Base-by-base conservation (phyloP, 2,329 filamentous ascomycete species). In the Neofusicoccum parvum region DNA sequence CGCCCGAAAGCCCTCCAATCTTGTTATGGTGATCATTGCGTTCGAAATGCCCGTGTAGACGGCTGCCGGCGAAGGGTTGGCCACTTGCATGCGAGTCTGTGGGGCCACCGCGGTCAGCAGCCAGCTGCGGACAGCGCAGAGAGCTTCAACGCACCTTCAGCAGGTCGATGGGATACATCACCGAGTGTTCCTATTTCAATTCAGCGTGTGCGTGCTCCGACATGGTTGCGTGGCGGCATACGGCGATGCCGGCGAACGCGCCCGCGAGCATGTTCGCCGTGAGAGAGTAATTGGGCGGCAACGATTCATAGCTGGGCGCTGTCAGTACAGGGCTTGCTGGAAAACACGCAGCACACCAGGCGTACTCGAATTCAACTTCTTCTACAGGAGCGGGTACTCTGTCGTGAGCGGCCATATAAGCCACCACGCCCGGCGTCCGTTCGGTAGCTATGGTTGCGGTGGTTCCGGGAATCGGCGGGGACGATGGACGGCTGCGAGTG, bases 121-220 rank as follows among this genome's bases (percentile, higher is more conserved):
- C 17, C 58, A 43, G n/a, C 36, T n/a, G 3, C 27, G 32, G 41
- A 37, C 37, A 6, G 39, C 46, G 27, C 36, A 41, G 15, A 17
- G 9, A 49, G 53, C 23, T 23, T 20, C 65, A 62, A 74, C 83
- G 69, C 78, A 97, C 95, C 90, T 99, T 99, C 77, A 99, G 91
- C 71, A 96, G 88, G 82, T 99, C 95, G 76, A 99, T 91, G 20
- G 95, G 95, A 77, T 99, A 99, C 95, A 99, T 98, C 74, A 97
- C 94, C 67, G 94, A 96, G 80, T 98, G 94, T 82, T 98, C 94
- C 94, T 97, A 67, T 69, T 56, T 68, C 68, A 70, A 51, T 58
- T 77, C 69, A 77, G 66, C 64, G 62, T 62, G 46, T 67, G 53
- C 62, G 65, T 67, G 64, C 65, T 66, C 54, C 63, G 54, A 49